phyloP scores from a whole-genome alignment of 1,284 basidiomycete genomes.

The Cryptococcus wingfieldii region DNA sequence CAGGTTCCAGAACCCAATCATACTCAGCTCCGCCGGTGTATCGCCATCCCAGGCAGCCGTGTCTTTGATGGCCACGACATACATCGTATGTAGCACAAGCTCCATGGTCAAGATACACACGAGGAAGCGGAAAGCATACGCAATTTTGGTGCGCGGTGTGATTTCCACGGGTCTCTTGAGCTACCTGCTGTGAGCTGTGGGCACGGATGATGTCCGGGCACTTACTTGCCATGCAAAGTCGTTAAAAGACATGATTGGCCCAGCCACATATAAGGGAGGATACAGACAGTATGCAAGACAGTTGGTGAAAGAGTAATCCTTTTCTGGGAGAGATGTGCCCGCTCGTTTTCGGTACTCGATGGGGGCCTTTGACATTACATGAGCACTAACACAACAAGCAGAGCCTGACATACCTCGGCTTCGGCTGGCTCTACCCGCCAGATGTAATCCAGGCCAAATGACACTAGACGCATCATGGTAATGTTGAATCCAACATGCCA shows the following conservation, averaged over 20 bases:
- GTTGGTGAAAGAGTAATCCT: constrained; percentile 57
- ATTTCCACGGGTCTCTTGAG: constrained; percentile 50
- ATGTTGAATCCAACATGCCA: constrained; percentile 98
- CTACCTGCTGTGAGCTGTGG: constrained; percentile 11
- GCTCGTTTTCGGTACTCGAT: constrained; percentile 53
- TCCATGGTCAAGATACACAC: constrained; percentile 81
- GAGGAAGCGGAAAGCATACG: constrained; percentile 70
- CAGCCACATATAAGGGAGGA: constrained; percentile 90
- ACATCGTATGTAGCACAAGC: constrained; percentile 87
- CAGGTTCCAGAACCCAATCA: constrained; percentile 97
- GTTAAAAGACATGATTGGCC: constrained; percentile 94
- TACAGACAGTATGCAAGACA: constrained; percentile 78
- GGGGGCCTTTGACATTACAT: constrained; percentile 9
- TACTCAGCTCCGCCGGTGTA: constrained; percentile 73
- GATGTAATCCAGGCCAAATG: constrained; percentile 86
- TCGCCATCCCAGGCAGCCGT: constrained; percentile 60
- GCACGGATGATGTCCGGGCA: constrained; percentile 1
- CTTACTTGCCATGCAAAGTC: constrained; percentile 87
- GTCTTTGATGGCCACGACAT: constrained; percentile 95
- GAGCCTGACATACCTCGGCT: neutral
- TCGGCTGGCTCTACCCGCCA: constrained; percentile 56
- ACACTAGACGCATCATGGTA: constrained; percentile 89
- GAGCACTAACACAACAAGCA: neutral
- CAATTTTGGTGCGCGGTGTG: constrained; percentile 46
- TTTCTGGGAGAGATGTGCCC: constrained; percentile 50